Evolutionary conservation across 2,329 filamentous ascomycete genomes (phyloP), one percentile per base, ranked within the genome.

Genomic region (Macroventuria anomochaeta): DNA sequence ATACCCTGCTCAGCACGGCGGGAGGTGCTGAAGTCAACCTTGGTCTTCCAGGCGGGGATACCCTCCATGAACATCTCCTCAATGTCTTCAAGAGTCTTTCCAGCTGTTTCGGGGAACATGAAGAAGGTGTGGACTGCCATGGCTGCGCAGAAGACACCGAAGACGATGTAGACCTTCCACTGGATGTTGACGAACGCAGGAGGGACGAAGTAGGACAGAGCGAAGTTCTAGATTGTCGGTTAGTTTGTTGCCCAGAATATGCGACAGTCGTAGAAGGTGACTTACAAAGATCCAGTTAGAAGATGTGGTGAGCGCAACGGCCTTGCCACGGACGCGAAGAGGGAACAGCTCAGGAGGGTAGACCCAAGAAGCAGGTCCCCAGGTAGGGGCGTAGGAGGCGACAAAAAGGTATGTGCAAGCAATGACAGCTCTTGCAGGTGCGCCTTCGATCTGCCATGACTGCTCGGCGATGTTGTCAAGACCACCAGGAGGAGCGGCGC

Each of bases 31-130:
- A 61, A 70, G 17, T 71, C 67, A 1, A 69, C 66, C 49, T 55
- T 62, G 1, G 73, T 78, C 71, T 80, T 82, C 86, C 86, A 88
- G 3, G 86, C 83, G 1, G 81, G 82, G 1, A 79, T 68, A 0
- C 82, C 83, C 7, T 68, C 65, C 41, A 76, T 80, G 69, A 93
- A 93, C 59, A 92, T 86, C 12, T 84, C 84, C 60, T 90, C 88
- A 72, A 91, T 87, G 69, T 93, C 88, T 68, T 93, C 89, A 1
- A 93, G 83, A 0, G 88, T 88, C 74, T 86, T 89, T 11, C 88
- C 88, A 32, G 85, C 84, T 0, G 88, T 91, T 74, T 91, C 84
- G 0, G 87, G 88, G 62, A 85, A 85, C 13, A 81, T 15, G 59
- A 92, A 79, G 70, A 84, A 84, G 67, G 89, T 85, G 70, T 91